Evolutionary conservation across 1,284 basidiomycete genomes (phyloP), one percentile per base, ranked within the genome.

Genomic region (Coniophora puteana): DNA sequence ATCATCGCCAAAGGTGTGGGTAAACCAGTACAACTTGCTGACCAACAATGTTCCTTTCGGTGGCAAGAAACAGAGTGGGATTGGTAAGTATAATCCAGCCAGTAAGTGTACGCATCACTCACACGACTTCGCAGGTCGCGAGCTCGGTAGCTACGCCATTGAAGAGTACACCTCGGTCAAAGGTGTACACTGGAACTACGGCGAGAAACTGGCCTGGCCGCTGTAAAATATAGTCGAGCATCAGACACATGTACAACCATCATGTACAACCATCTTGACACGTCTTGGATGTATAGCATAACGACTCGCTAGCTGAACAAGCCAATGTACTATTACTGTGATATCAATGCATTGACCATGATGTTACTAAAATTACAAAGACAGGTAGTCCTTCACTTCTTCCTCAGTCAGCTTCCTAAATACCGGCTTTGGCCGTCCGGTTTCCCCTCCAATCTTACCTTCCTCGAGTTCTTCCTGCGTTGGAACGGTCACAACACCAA

Each of bases 321-420:
- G n/a, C n/a, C n/a, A n/a, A n/a, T n/a, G n/a, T n/a, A n/a, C n/a
- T n/a, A n/a, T n/a, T n/a, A n/a, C n/a, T n/a, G n/a, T n/a, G n/a
- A n/a, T n/a, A n/a, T n/a, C n/a, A n/a, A n/a, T n/a, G n/a, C n/a
- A n/a, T n/a, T n/a, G n/a, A n/a, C n/a, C n/a, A n/a, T n/a, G n/a
- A n/a, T n/a, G n/a, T n/a, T n/a, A n/a, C n/a, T n/a, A n/a, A n/a
- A 43, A 62, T 43, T 83, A 90, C 67, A 90, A 67, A 38, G 88
- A 82, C 60, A 96, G 69, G 70, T 95, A 97, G 69, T 97, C 93
- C 55, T 83, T 80, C 44, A 97, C 90, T 70, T 97, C 94, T 63
- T 93, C 88, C 68, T 96, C 93, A 17, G 82, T 84, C 56, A 98
- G 67, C 66, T 95, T 96, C 61, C 94, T 77, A 72, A 98, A 97